Evolutionary conservation across 176 grass and related monocot species (phyloP), one percentile per base, ranked within the genome.

Genomic region (Oryza coarctata): DNA sequence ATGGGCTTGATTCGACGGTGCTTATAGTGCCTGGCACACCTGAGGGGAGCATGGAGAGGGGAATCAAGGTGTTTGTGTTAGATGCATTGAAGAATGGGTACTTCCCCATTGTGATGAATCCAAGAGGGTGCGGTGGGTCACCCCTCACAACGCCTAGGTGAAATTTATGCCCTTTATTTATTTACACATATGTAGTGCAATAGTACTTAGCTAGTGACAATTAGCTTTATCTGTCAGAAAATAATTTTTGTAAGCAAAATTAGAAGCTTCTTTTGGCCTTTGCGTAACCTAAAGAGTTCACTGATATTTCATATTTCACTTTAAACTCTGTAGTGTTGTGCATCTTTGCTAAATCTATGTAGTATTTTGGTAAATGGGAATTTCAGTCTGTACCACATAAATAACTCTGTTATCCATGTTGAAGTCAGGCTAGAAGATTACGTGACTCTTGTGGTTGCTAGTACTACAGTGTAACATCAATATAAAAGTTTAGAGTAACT

Each of bases 41-140:
- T 0, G 86, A 89, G 47, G 95, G 95, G 58, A 93, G 95, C 90
- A 94, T 89, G 95, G 88, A 88, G 43, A 86, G 57, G 17, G 85
- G 57, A 72, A 60, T 94, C 50, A 84, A 82, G 68, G 33, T 68
- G 44, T 98, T 98, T 65, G 84, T 94, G 69, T 44, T 89, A 44
- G 92, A 89, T 43, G 90, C 90, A 0, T 77, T 98, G 73, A 88
- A 83, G 76, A 91, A 88, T 64, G 95, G 95, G 0, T 98, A 89
- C 69, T 98, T 98, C 33, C 92, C 95, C 33, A 76, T 98, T 49
- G 95, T 98, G 43, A 88, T 98, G 90, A 98, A 98, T n/a, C 92
- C 95, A 64, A 86, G 95, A 83, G 95, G 95, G 2, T 98, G 95
- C 28, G 92, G 81, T 10, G 84, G 92, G n/a, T 98, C 95, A 7